phyloP scores from a whole-genome alignment of 805 yeast species.

The Yarrowia keelungensis region DNA sequence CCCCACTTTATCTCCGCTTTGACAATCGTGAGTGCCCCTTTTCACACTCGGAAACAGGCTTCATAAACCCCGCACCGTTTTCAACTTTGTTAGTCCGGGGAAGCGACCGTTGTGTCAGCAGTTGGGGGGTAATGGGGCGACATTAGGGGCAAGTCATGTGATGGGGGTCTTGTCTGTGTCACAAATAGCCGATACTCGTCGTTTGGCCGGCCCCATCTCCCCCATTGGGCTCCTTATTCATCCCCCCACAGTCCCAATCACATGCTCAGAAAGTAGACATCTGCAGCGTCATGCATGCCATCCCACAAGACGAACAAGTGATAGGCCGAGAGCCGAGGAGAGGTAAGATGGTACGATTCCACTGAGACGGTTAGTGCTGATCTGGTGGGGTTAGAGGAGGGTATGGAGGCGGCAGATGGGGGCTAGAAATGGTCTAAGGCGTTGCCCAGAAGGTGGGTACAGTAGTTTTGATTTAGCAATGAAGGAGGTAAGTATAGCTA shows the following conservation, averaged over 20 bases:
- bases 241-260: constrained; percentile 7
- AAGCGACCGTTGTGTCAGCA: constrained; percentile 10
- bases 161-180: not conserved
- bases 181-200: not conserved
- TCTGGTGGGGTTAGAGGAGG: too few species aligned
- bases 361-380: too few species aligned
- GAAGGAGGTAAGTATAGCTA: too few species aligned
- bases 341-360: not conserved
- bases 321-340: constrained; percentile 37
- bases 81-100: constrained; percentile 2
- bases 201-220: too few species aligned
- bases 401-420: too few species aligned
- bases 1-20: constrained; percentile 3
- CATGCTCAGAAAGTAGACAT: constrained; percentile 29
- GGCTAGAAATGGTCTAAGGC: too few species aligned
- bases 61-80: constrained; percentile 21
- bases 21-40: not conserved
- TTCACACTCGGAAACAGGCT: not conserved
- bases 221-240: too few species aligned
- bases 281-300: constrained; percentile 22
- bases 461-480: too few species aligned
- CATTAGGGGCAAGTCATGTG: too few species aligned
- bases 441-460: too few species aligned
- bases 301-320: constrained; percentile 7
- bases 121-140: too few species aligned